Evolutionary conservation across 2,329 filamentous ascomycete genomes (phyloP), one percentile per base, ranked within the genome.

Genomic region (Aphanoascus verrucosus): DNA sequence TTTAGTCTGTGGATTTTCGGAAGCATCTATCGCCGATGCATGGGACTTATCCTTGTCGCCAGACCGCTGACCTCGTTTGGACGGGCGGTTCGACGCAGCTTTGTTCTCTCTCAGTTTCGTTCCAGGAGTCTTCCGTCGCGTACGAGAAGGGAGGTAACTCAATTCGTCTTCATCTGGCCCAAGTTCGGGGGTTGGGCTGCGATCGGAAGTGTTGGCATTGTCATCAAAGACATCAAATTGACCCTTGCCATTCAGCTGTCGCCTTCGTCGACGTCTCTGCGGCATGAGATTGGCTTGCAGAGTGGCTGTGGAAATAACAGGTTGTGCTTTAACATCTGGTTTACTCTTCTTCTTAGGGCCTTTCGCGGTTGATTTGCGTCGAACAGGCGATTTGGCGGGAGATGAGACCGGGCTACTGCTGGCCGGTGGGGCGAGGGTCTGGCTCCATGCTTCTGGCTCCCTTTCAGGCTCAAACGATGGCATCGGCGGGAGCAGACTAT

Each of bases 141-240:
- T 57, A 56, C 58, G 59, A 38, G 59, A 41, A 17, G 62, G 62
- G 9, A 62, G 49, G 50, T 64, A 65, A 43, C 60, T 66, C 42
- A 70, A 58, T 55, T 72, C 69, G 53, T 71, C 69, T 14, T 71
- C 67, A 50, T 69, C 67, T 5, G 61, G 58, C 23, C 59, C 62
- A 34, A 49, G 17, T 50, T 47, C 35, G 12, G 40, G 40, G 14
- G 38, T 45, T 14, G 53, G 37, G 15, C 49, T 53, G 11, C 32
- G 35, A 3, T 34, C 37, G 15, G 31, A 35, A 34, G 28, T 38
- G 51, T 34, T 44, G 11, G 46, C 54, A 19, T 45, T 31, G 17
- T 54, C 48, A 34, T 54, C 56, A 28, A 37, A 44, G 11, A 49
- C 31, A 31, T 49, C 47, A 32, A 51, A 49, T 49, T 60, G 56